Evolutionary conservation across 352 stramenopile genomes (phyloP).

Genomic region (Phytophthora fragariaefolia): DNA sequence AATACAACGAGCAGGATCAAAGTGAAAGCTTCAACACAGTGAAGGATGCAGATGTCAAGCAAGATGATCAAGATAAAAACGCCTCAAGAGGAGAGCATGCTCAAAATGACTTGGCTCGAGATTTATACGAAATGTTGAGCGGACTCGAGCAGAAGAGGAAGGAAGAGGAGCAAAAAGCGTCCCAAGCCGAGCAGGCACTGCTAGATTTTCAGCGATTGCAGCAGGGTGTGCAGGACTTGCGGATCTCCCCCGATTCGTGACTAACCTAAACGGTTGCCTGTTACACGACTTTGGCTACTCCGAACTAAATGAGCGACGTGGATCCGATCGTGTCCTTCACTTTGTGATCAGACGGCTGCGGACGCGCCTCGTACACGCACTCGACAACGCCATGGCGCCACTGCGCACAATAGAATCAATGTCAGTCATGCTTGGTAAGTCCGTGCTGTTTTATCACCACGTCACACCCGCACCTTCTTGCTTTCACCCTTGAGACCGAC

Average conservation of each 20-base stretch:
- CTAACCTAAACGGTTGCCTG: too few relatives aligned
- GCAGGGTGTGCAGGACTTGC: slow-evolving; percentile 39
- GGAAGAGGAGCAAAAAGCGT: slow-evolving; percentile 69
- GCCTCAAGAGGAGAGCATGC: neutral
- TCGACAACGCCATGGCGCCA: slow-evolving; percentile 88
- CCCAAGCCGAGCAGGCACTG: slow-evolving; percentile 53
- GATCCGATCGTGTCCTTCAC: slow-evolving; percentile 57
- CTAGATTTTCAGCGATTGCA: slow-evolving; percentile 60
- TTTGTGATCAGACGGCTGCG: slow-evolving; percentile 81
- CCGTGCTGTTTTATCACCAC: neutral
- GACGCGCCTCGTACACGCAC: slow-evolving; percentile 83
- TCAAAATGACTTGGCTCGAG: slow-evolving; percentile 48
- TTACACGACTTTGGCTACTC: slow-evolving; percentile 9
- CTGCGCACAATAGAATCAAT: slow-evolving; percentile 41
- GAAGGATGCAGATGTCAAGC: slow-evolving; percentile 3
- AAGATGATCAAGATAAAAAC: slow-evolving; percentile 16
- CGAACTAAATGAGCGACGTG: slow-evolving; percentile 55
- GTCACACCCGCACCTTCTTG: slow-evolving; percentile 66
- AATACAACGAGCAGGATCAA: slow-evolving; percentile 19
- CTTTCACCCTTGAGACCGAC: slow-evolving; percentile 88
- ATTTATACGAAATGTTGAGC: slow-evolving; percentile 70
- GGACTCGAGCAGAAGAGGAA: slow-evolving; percentile 63
- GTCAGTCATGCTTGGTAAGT: slow-evolving; percentile 6
- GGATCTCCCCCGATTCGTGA: slow-evolving; percentile 34
- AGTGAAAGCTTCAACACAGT: neutral